Conservation (phyloP, 257 asterid species). For the Nicotiana benthamiana region DNA sequence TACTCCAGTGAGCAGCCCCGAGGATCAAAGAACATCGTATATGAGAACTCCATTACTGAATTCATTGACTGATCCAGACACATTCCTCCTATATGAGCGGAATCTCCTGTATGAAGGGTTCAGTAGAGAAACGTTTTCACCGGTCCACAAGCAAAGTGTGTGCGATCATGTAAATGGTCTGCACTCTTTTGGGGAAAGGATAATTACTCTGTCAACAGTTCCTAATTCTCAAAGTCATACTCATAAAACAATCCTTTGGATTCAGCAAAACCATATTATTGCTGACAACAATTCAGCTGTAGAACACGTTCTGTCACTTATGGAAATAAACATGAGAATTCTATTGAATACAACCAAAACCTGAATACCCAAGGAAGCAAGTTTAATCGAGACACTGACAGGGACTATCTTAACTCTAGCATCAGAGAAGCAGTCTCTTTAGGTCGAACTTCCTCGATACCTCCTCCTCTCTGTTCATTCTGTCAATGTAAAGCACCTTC, state of each 20-base stretch:
- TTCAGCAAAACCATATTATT: constrained; percentile 32
- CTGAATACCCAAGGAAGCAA: constrained; percentile 5
- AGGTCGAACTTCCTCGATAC: constrained; percentile 43
- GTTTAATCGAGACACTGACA: constrained; percentile 15
- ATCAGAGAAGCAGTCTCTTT: constrained; percentile 73
- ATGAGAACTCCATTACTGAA: constrained; percentile 40
- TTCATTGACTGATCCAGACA: constrained; percentile 41
- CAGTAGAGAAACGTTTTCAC: constrained; percentile 21
- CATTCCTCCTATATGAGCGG: constrained; percentile 51
- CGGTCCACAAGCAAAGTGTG: constrained; percentile 13
- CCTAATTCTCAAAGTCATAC: constrained; percentile 27
- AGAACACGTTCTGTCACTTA: constrained; percentile 15
- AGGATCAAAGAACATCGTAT: constrained; percentile 46
- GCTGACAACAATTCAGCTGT: constrained; percentile 18
- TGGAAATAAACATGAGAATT: constrained; percentile 15
- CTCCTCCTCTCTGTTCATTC: constrained; percentile 75
- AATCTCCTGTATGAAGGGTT: constrained; percentile 68
- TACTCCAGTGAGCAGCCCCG: constrained; percentile 66
- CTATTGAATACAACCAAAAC: constrained; percentile 12
- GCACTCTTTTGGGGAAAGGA: constrained; percentile 25
- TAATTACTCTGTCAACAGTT: constrained; percentile 20
- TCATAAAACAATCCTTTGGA: constrained; percentile 31
- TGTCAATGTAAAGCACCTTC: constrained; percentile 75
- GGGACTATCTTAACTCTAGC: constrained; percentile 40
- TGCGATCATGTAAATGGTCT: constrained; percentile 12